Percentiles rank a stretch among this genome's conserved stretches.
These are phyloP conservation scores for Hymenoscyphus repandus DNA, from an alignment of 2,329 filamentous ascomycete genomes.

Conservation along the genomic window DNA sequence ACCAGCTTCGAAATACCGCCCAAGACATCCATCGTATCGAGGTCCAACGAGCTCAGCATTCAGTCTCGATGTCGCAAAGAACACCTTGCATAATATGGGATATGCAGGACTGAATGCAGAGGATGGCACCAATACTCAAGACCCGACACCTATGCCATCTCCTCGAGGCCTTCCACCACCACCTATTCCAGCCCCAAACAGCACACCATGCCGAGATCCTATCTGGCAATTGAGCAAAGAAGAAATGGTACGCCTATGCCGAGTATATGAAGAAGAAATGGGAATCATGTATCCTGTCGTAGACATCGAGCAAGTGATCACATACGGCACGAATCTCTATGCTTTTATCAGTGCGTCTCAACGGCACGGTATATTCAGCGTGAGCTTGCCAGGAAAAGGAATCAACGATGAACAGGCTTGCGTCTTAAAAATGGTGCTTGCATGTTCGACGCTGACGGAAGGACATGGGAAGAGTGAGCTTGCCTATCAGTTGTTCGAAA, in stretches of 20 bases:
- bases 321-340: constrained; percentile 64
- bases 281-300: constrained; percentile 89
- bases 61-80: constrained; percentile 81
- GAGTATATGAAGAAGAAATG: constrained; percentile 82
- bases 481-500: constrained; percentile 68
- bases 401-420: constrained; percentile 61
- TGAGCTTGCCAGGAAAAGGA: constrained; percentile 31
- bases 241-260: constrained; percentile 74
- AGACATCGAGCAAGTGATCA: constrained; percentile 65
- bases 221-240: constrained; percentile 73
- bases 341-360: constrained; percentile 66
- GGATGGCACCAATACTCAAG: constrained; percentile 54
- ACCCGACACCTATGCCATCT: constrained; percentile 41
- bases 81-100: constrained; percentile 83
- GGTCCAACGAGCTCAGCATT: constrained; percentile 83
- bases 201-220: constrained; percentile 56
- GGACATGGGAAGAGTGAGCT: constrained; percentile 72
- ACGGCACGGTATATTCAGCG: constrained; percentile 52
- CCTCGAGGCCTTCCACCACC: constrained; percentile 26
- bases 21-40: constrained; percentile 57
- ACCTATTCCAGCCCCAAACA: constrained; percentile 14
- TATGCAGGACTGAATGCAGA: constrained; percentile 62
- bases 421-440: constrained; percentile 78
- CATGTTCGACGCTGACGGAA: constrained; percentile 71
- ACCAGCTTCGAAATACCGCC: constrained; percentile 10